A percentile compares a stretch with the other conserved stretches of the same genome.
Conservation (phyloP, 768 basidiomycete genomes). For the Collybia nuda region DNA sequence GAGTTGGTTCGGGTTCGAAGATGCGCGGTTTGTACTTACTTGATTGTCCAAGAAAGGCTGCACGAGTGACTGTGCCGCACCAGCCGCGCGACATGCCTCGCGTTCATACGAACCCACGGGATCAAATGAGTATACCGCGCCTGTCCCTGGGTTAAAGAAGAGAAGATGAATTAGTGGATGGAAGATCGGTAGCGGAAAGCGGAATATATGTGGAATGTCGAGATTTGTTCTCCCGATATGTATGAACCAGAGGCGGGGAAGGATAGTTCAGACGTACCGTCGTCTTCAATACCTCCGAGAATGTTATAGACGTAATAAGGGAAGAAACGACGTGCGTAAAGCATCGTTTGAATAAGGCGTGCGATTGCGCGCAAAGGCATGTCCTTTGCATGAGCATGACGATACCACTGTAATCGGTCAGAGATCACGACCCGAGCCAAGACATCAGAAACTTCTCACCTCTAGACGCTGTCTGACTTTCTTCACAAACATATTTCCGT, state of each 20-base stretch:
- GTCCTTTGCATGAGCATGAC: slow-evolving; percentile 94
- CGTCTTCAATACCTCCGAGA: slow-evolving; percentile 93
- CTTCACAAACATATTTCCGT: slow-evolving; percentile 98
- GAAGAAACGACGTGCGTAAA: slow-evolving; percentile 95
- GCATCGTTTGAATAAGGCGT: slow-evolving; percentile 97
- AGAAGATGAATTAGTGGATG: slow-evolving; percentile 3
- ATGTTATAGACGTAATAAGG: slow-evolving; percentile 98
- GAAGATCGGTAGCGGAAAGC: slow-evolving; percentile 5
- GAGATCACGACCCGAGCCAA: not conserved
- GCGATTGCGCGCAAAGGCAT: slow-evolving; percentile 98
- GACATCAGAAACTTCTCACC: slow-evolving; percentile 12
- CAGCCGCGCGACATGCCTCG: slow-evolving; percentile 94
- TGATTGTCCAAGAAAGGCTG: slow-evolving; percentile 99
- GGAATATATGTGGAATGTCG: slow-evolving; percentile 3
- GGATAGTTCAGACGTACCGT: slow-evolving; percentile 58
- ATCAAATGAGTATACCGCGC: slow-evolving; percentile 99
- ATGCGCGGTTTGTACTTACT: slow-evolving; percentile 47
- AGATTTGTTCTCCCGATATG: slow-evolving; percentile 19
- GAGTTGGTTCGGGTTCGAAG: slow-evolving; percentile 20
- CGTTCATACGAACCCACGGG: slow-evolving; percentile 98
- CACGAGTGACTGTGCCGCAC: slow-evolving; percentile 90
- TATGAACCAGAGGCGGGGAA: slow-evolving; percentile 9
- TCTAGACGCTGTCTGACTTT: slow-evolving; percentile 93
- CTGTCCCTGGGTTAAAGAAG: slow-evolving; percentile 60
- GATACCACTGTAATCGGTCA: slow-evolving; percentile 76